A percentile compares a stretch with the other conserved stretches of the same genome.
Conservation (phyloP, 2,329 filamentous ascomycete species). For the Scopulariopsis brevicaulis region DNA sequence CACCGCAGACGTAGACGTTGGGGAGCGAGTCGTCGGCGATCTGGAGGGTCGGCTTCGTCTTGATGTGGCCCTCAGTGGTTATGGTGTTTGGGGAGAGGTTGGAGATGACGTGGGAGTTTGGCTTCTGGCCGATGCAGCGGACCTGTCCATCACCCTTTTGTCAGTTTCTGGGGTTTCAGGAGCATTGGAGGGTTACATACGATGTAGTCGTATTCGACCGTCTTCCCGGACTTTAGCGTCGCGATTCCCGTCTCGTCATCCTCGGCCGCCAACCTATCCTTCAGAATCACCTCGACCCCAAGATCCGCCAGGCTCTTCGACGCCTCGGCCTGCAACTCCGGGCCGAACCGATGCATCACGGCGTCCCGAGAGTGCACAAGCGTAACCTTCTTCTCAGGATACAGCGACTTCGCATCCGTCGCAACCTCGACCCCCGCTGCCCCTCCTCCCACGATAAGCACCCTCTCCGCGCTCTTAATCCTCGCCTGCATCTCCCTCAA, state of each 20-base stretch:
- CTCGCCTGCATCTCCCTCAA: constrained; percentile 31
- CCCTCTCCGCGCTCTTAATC: constrained; percentile 26
- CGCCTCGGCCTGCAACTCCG: constrained; percentile 25
- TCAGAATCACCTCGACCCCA: constrained; percentile 37
- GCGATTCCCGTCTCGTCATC: constrained; percentile 23
- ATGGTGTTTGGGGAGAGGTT: constrained; percentile 29
- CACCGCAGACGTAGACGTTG: constrained; percentile 52
- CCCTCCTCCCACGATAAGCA: constrained; percentile 46
- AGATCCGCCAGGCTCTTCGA: constrained; percentile 30
- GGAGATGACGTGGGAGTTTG: constrained; percentile 37
- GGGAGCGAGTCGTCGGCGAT: constrained; percentile 32
- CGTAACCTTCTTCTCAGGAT: constrained; percentile 42
- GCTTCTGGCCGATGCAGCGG: constrained; percentile 47
- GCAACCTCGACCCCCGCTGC: constrained; percentile 52
- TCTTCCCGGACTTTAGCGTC: constrained; percentile 30
- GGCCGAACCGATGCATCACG: constrained; percentile 40
- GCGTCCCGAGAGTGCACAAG: constrained; percentile 44
- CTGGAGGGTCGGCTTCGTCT: constrained; percentile 45
- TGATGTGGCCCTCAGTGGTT: constrained; percentile 34
- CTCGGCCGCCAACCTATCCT: constrained; percentile 29
- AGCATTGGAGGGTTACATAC: constrained; percentile 19
- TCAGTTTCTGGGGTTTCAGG: neutral
- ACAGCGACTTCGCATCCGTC: constrained; percentile 43
- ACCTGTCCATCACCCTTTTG: constrained; percentile 25
- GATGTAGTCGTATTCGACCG: constrained; percentile 36